phyloP scores from a whole-genome alignment of 78 protist species.

The Chrysochromulina tobinii region DNA sequence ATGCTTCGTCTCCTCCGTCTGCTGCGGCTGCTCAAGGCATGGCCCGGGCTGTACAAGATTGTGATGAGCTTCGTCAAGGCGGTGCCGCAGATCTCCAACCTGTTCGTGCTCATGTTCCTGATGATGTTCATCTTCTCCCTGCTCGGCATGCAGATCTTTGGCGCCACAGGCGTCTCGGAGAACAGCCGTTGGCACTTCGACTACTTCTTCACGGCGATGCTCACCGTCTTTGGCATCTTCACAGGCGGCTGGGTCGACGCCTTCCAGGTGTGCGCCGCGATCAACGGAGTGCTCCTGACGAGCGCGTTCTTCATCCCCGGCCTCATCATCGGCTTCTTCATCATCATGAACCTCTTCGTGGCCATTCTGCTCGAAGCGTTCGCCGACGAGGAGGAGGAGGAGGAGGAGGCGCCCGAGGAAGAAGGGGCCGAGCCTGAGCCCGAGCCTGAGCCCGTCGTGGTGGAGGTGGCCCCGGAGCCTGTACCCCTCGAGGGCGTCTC shows the following conservation, averaged over 20 bases:
- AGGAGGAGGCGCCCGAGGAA: not conserved
- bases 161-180: not conserved
- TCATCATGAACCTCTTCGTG: not conserved
- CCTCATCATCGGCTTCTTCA: not conserved
- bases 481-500: too few species aligned
- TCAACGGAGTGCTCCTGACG: not conserved
- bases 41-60: not conserved
- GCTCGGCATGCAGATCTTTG: slow-evolving; percentile 33
- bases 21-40: not conserved
- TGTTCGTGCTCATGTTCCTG: not conserved
- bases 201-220: not conserved
- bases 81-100: not conserved
- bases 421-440: too few species aligned
- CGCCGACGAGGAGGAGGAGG: not conserved
- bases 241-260: slow-evolving; percentile 13
- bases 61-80: not conserved
- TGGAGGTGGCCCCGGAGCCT: too few species aligned
- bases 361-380: not conserved
- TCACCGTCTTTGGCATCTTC: slow-evolving; percentile 6
- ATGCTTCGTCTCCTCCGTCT: slow-evolving; percentile 24
- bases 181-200: not conserved
- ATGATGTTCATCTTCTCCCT: not conserved
- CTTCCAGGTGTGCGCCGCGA: not conserved
- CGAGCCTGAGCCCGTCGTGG: too few species aligned
- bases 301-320: not conserved